Conservation (phyloP, 1,139 yeast genomes). For the Pneumocystis carinii region DNA sequence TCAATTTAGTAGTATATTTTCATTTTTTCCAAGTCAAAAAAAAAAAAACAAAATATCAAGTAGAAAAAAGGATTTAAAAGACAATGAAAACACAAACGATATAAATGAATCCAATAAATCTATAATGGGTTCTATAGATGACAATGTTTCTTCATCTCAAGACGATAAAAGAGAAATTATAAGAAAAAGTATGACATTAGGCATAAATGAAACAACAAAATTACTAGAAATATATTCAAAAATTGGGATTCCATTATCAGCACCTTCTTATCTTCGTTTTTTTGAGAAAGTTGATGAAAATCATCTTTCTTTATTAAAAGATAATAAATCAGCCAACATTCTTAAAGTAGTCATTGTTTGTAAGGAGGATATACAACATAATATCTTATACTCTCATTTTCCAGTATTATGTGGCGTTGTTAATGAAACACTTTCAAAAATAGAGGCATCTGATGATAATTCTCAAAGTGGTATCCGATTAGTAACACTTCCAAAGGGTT, state of each 20-base stretch:
- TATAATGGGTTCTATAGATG: neutral
- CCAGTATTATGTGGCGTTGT: neutral
- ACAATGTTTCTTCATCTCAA: neutral
- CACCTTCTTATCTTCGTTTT: neutral
- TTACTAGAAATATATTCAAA: neutral
- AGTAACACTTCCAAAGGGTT: constrained; percentile 1
- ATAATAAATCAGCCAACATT: neutral
- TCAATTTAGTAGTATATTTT: neutral
- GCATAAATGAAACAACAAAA: neutral
- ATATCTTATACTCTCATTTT: neutral
- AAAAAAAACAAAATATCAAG: neutral
- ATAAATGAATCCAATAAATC: too few species aligned
- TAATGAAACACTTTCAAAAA: neutral
- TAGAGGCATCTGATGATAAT: neutral
- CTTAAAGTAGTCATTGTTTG: neutral
- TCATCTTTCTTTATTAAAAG: neutral
- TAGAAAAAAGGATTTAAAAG: neutral
- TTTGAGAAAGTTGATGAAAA: neutral
- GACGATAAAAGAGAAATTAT: neutral
- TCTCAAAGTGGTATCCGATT: neutral
- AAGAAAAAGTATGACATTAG: neutral
- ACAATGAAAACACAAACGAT: neutral
- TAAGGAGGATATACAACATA: neutral
- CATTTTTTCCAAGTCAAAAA: neutral
- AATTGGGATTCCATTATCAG: neutral